phyloP scores from a whole-genome alignment of 768 basidiomycete genomes.

The Leucocoprinus birnbaumii region DNA sequence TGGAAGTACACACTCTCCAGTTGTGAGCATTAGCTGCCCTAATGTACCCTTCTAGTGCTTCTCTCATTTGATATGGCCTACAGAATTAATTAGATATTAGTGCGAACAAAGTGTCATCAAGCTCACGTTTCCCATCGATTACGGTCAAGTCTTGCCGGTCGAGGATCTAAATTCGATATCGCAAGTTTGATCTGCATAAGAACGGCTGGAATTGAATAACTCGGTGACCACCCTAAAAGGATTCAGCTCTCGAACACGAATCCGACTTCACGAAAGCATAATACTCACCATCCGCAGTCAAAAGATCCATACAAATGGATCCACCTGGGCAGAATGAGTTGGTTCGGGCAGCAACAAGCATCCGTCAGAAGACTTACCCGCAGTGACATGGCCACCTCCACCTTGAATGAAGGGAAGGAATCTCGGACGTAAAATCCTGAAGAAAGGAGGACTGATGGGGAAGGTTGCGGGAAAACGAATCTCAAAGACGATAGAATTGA shows the following conservation, averaged over 20 bases:
- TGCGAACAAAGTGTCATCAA: background rate
- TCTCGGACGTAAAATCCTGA: slow-evolving; percentile 71
- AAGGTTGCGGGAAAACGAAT: slow-evolving; percentile 66
- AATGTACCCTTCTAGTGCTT: slow-evolving; percentile 62
- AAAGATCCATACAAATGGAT: slow-evolving; percentile 73
- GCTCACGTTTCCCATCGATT: slow-evolving; percentile 45
- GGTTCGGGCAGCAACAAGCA: background rate
- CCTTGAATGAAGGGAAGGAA: slow-evolving; percentile 70
- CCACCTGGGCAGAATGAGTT: slow-evolving; percentile 39
- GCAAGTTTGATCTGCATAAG: slow-evolving; percentile 69
- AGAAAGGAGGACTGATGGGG: slow-evolving; percentile 72
- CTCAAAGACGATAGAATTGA: slow-evolving; percentile 71
- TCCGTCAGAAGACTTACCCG: slow-evolving; percentile 30
- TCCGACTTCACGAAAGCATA: no score
- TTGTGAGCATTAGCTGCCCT: slow-evolving; percentile 63
- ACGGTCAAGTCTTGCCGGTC: slow-evolving; percentile 53
- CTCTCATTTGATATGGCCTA: slow-evolving; percentile 47
- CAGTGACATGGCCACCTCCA: slow-evolving; percentile 69
- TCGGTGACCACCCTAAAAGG: slow-evolving; percentile 59
- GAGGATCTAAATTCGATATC: slow-evolving; percentile 63
- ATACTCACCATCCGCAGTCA: slow-evolving; percentile 56
- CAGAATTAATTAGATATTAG: slow-evolving; percentile 10
- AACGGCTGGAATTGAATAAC: slow-evolving; percentile 52
- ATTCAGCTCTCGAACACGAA: background rate
- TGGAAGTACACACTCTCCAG: slow-evolving; percentile 45